Evolutionary conservation across 2,329 filamentous ascomycete genomes (phyloP), one percentile per base, ranked within the genome.

Genomic region (Neofusicoccum sp.): DNA sequence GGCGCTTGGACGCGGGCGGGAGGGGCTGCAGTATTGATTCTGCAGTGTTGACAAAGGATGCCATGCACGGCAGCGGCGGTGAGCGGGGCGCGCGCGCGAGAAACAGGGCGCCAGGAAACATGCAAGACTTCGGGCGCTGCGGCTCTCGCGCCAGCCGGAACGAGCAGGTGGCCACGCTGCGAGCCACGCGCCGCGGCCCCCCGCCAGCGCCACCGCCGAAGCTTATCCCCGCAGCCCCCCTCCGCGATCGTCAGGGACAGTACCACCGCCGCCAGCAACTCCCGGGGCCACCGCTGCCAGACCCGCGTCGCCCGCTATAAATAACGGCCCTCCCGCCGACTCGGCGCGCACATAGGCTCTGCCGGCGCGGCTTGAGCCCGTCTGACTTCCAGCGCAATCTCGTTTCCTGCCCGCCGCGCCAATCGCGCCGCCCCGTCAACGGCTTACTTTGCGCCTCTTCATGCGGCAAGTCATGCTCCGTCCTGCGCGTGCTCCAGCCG

Each of bases 11-110:
- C 24, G 12, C 30, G 33, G 43, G 51, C 12, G 51, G 20, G 51
- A 44, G 51, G 51, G 51, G 51, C 28, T 43, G 51, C 51, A 56
- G 12, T 56, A 43, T 56, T 41, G 49, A 31, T 31, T 54, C 26
- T 20, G 20, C 49, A 16, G 49, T 36, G 11, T 3, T 20, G 24
- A 20, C 12, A 30, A 6, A 11, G 34, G 43, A 6, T 1, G n/a
- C 20, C 36, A 34, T 14, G 16, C n/a, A n/a, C 20, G 48, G 14
- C 9, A 14, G 24, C 14, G 30, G 45, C 45, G 45, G 45, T 34
- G 45, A 49, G 45, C 5, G 24, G 26, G 12, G n/a, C 16, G 16
- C n/a, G 47, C 47, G 20, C 7, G 14, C n/a, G 16, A 24, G 28
- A 11, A 8, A 12, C 30, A 20, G 48, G 11, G 33, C 1, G 33